Conservation (phyloP, 2,329 filamentous ascomycete genomes). For the Myriosclerotinia scirpicola region DNA sequence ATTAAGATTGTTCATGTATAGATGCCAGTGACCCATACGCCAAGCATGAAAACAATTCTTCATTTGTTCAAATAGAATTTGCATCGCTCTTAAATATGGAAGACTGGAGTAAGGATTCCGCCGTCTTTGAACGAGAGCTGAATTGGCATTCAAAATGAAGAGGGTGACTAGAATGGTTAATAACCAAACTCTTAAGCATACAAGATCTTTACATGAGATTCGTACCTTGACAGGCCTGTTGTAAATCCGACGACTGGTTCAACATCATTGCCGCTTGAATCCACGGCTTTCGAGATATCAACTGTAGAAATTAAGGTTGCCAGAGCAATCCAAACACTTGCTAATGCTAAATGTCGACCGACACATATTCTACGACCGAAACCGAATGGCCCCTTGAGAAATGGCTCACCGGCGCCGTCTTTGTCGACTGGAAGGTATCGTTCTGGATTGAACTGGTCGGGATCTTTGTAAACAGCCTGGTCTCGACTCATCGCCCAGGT, state of each 20-base stretch:
- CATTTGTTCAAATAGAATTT: not conserved
- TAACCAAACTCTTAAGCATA: not conserved
- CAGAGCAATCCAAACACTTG: conserved; percentile 46
- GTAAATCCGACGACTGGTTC: conserved; percentile 36
- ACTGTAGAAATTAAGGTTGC: conserved; percentile 45
- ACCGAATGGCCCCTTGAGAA: conserved; percentile 51
- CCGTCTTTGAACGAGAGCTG: not conserved
- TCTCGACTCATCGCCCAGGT: conserved; percentile 57
- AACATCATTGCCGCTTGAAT: conserved; percentile 42
- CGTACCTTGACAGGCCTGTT: conserved; percentile 30
- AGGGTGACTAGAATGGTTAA: not conserved
- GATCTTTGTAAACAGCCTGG: conserved; percentile 44
- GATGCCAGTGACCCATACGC: not conserved
- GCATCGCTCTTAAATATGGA: not conserved
- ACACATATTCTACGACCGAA: conserved; percentile 52
- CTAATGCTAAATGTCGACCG: conserved; percentile 51
- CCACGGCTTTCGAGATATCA: conserved; percentile 40
- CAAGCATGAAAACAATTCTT: not conserved
- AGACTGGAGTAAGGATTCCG: not conserved
- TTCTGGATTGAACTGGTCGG: conserved; percentile 49
- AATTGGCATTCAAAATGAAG: conserved; percentile 4
- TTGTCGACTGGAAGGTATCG: conserved; percentile 45
- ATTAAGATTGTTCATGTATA: not conserved
- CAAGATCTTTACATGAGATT: conserved; percentile 15
- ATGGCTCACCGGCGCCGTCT: conserved; percentile 48